These are phyloP conservation scores for Pneumocystis sp. DNA, from an alignment of 1,139 yeast genomes.

Conservation along the genomic window DNA sequence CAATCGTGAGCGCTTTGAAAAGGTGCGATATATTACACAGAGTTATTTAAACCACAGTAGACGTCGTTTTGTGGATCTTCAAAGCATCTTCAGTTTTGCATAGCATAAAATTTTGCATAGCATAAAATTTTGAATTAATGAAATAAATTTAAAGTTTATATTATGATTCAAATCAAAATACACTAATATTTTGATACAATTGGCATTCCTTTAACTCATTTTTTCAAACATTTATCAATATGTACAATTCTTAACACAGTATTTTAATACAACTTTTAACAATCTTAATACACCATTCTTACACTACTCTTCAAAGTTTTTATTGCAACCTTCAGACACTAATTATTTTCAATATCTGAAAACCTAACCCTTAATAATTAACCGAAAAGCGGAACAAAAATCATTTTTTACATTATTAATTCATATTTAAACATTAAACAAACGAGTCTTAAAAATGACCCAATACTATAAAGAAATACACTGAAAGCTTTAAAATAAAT, in stretches of 20 bases:
- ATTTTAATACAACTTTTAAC: not conserved
- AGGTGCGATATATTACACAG: slow-evolving; percentile 46
- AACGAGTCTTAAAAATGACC: no score
- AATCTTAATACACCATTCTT: no score
- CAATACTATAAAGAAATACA: no score
- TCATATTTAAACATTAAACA: no score
- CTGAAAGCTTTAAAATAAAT: no score
- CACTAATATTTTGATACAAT: not conserved
- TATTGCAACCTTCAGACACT: no score
- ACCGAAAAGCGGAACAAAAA: no score
- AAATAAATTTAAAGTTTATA: not conserved
- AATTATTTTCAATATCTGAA: not conserved
- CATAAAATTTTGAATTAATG: not conserved
- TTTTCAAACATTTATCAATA: not conserved
- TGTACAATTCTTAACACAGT: not conserved
- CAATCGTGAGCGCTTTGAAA: slow-evolving; percentile 49
- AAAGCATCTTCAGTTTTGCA: slow-evolving; percentile 39
- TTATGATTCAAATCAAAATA: not conserved
- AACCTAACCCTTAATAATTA: not conserved
- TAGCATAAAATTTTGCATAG: slow-evolving; percentile 8
- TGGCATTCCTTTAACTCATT: not conserved
- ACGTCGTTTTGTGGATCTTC: slow-evolving; percentile 81
- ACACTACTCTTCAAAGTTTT: not conserved
- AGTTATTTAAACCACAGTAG: slow-evolving; percentile 75
- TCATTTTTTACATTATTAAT: no score